Evolutionary conservation across 352 stramenopile species (phyloP).

Genomic region (Phytophthora fragariae): DNA sequence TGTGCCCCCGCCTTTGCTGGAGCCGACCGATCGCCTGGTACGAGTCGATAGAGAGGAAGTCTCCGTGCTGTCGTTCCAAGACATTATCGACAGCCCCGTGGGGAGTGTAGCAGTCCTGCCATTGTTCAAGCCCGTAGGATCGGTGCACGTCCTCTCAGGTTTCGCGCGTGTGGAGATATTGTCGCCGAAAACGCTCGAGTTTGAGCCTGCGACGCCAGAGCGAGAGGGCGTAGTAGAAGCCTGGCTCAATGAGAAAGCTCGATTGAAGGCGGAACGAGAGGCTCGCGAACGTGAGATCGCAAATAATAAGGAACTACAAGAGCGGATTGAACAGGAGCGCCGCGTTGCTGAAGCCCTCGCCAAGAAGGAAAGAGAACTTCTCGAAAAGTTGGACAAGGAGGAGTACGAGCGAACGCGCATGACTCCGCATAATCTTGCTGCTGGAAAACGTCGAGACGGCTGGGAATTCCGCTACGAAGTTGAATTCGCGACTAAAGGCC

Average conservation of each 20-base stretch:
- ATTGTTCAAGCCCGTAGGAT: slow-evolving; percentile 47
- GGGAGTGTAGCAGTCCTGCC: slow-evolving; percentile 57
- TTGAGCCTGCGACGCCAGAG: slow-evolving; percentile 47
- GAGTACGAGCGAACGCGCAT: slow-evolving; percentile 62
- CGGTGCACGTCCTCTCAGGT: slow-evolving; percentile 54
- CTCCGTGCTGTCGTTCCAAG: slow-evolving; percentile 51
- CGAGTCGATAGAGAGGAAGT: slow-evolving; percentile 54
- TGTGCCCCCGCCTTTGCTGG: slow-evolving; percentile 31
- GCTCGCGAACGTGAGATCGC: slow-evolving; percentile 42
- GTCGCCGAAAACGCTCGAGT: slow-evolving; percentile 52
- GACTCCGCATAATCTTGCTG: slow-evolving; percentile 55
- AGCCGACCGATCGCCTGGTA: slow-evolving; percentile 55
- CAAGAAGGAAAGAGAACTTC: slow-evolving; percentile 37
- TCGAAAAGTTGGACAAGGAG: slow-evolving; percentile 47
- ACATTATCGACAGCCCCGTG: slow-evolving; percentile 50
- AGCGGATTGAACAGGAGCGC: slow-evolving; percentile 47
- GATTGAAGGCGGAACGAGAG: slow-evolving; percentile 44
- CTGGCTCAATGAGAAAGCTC: slow-evolving; percentile 43
- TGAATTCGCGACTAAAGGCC: slow-evolving; percentile 57
- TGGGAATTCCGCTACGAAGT: slow-evolving; percentile 77
- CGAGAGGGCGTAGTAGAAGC: slow-evolving; percentile 41
- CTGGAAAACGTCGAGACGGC: slow-evolving; percentile 49
- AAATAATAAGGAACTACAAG: slow-evolving; percentile 42
- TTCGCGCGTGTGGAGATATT: slow-evolving; percentile 76
- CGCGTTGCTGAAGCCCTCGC: slow-evolving; percentile 44